Base-by-base conservation (phyloP, 2,329 filamentous ascomycete species). In the Colletotrichum orchidophilum region DNA sequence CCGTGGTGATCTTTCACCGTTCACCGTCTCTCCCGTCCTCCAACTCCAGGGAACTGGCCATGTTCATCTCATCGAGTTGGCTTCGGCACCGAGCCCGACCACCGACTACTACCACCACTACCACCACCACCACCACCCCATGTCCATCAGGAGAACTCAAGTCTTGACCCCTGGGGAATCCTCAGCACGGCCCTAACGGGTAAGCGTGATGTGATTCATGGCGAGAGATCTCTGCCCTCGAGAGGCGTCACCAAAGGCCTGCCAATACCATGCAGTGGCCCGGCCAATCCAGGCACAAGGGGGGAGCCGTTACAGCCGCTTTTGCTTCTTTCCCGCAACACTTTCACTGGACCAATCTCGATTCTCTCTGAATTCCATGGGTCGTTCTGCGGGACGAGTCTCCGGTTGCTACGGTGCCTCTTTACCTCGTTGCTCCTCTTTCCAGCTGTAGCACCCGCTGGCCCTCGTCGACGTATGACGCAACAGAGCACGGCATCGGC, bases 401-500 rank as follows among this genome's bases (percentile, higher is more conserved):
- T 13, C 39, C 54, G 49, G 12, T 58, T 57, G 54, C 55, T 39
- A 57, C 46, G 18, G 39, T 46, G 18, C 39, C 39, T 46, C 26
- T 39, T 29, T 35, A 13, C 12, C 24, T 21, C 27, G n/a, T 46
- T 26, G 9, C 52, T 29, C 7, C n/a, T 35, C n/a, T 35, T 59
- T 18, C 21, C 33, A 11, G 39, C 39, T 18, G 33, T 24, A 29
- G 33, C 57, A 21, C n/a, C 18, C 55, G 50, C 52, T 27, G 46
- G 29, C 42, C 42, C 21, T 49, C 52, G 64, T 60, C 69, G 18
- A 29, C 52, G 69, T 69, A 71, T 71, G 69, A 71, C 69, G 69
- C 64, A 71, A 71, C 53, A 59, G 64, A 69, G 69, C 69, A 69
- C 64, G 33, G 58, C 69, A 35, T 68, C 69, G 64, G 69, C 58